Evolutionary conservation across 2,329 filamentous ascomycete species (phyloP).

Genomic region (Monilinia aucupariae): DNA sequence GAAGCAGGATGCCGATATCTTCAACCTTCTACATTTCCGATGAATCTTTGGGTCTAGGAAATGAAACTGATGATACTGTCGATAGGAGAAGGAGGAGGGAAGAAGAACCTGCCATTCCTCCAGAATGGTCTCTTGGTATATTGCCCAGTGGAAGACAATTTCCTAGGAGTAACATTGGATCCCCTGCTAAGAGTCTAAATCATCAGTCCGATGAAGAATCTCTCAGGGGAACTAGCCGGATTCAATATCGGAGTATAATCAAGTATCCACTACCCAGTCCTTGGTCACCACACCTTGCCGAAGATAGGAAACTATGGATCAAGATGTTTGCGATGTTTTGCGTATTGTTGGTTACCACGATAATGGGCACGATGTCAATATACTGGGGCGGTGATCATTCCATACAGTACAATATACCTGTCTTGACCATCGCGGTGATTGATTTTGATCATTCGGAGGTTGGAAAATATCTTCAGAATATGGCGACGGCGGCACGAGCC

Average conservation of each 20-base stretch:
- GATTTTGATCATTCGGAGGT: constrained; percentile 24
- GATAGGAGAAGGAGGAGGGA: background rate
- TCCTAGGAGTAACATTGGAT: background rate
- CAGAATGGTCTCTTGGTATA: background rate
- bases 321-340: constrained; percentile 21
- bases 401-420: constrained; percentile 20
- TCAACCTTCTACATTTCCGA: constrained; percentile 14
- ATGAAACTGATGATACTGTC: constrained; percentile 1
- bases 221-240: background rate
- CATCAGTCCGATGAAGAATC: constrained; percentile 13
- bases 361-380: constrained; percentile 23
- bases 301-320: constrained; percentile 21
- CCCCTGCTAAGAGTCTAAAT: background rate
- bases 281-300: constrained; percentile 17
- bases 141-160: background rate
- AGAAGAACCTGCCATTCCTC: background rate
- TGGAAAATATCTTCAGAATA: constrained; percentile 20
- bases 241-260: constrained; percentile 3
- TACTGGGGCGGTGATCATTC: constrained; percentile 24
- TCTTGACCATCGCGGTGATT: constrained; percentile 22
- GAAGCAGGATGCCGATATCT: constrained; percentile 8
- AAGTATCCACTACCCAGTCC: constrained; percentile 18
- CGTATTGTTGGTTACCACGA: constrained; percentile 19
- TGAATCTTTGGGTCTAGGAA: background rate
- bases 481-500: constrained; percentile 15